Evolutionary conservation across 108 stramenopile genomes (phyloP), one percentile per base, ranked within the genome.

Genomic region (Skeletonema costatum): DNA sequence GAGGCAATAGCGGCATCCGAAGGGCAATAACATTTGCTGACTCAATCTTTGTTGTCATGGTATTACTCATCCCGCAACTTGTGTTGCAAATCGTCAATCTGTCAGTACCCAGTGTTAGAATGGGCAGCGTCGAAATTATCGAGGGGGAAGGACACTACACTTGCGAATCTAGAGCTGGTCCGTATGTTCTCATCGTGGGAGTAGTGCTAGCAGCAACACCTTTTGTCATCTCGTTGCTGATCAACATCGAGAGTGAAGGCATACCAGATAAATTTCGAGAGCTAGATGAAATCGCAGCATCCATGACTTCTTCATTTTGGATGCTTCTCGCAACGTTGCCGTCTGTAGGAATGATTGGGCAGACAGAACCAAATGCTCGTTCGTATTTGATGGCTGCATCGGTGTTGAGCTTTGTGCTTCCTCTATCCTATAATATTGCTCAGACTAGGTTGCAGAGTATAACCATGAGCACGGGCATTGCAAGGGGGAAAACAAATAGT

Each of bases 321-420:
- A 25, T 25, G 25, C 25, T 62, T 62, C 5, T 62, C 5, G 29
- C n/a, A 2, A 62, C 61, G 61, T 38, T 62, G 61, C 61, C 61
- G 32, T 1, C 61, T 38, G 61, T n/a, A n/a, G 30, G 61, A 38
- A 32, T 62, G 39, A 63, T 63, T n/a, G 62, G 62, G 5, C 32
- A 63, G 38, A 8, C 14, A 7, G 16, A 33, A 16, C 16, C 62
- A 33, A n/a, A 63, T 39, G 62, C 62, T 33, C 7, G 30, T 33
- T 32, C 62, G n/a, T 63, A 63, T 31, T 36, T 63, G 38, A 2
- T 63, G 32, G 32, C 39, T 36, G 62, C 62, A 63, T 63, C 62
- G 14, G 19, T 63, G 2, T 39, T 63, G 32, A 33, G 62, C 30
- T 35, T 63, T 36, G 21, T 63, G 14, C 62, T 63, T 33, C 30